phyloP scores from a whole-genome alignment of 1,284 basidiomycete species.

The Cutaneotrichosporon cavernicola region DNA sequence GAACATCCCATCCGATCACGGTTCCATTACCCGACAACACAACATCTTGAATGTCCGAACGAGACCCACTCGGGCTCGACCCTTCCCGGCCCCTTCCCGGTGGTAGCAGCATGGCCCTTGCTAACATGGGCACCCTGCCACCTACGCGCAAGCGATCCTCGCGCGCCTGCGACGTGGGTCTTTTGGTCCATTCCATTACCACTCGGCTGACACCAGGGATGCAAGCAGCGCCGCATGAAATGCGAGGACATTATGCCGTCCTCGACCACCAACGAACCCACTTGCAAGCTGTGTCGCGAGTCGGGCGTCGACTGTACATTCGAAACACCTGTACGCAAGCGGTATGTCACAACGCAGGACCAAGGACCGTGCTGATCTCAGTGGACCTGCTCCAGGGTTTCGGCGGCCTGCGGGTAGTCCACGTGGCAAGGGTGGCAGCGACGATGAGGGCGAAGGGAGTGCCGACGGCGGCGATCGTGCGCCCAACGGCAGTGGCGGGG shows the following conservation, averaged over 20 bases:
- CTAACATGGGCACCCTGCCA: slow-evolving; percentile 1
- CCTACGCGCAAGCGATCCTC: slow-evolving; percentile 25
- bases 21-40: background rate
- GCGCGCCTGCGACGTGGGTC: slow-evolving; percentile 34
- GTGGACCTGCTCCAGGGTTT: slow-evolving; percentile 23
- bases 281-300: slow-evolving; percentile 34
- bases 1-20: background rate
- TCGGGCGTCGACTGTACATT: slow-evolving; percentile 30
- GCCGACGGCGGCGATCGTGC: background rate
- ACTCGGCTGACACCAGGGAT: slow-evolving; percentile 18
- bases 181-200: background rate
- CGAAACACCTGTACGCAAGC: slow-evolving; percentile 33
- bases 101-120: slow-evolving; percentile 1
- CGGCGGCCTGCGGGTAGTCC: slow-evolving; percentile 15
- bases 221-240: slow-evolving; percentile 29
- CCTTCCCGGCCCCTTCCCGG: slow-evolving; percentile 6
- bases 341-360: slow-evolving; percentile 22
- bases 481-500: background rate
- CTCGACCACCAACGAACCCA: slow-evolving; percentile 15
- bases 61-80: slow-evolving; percentile 12
- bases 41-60: background rate
- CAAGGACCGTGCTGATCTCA: slow-evolving; percentile 4
- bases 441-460: slow-evolving; percentile 6
- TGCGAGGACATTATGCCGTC: slow-evolving; percentile 27
- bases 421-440: slow-evolving; percentile 3